Base-by-base conservation (phyloP, 1,139 yeast species). In the Nadsonia commutata region DNA sequence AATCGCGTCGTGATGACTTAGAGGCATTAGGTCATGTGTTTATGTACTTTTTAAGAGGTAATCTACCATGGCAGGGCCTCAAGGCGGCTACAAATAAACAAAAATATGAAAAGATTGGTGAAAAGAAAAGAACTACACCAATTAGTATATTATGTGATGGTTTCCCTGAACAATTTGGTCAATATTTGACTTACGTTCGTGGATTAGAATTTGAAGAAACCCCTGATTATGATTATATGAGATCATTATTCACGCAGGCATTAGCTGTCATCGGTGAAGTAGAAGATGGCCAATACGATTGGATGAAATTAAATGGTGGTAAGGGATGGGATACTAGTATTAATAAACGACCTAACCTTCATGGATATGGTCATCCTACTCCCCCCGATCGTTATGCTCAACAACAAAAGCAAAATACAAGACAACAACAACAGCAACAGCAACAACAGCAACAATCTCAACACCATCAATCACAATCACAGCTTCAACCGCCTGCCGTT, bases 61-160 rank as follows among this genome's bases (percentile, higher is more conserved):
- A 84, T 50, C 74, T 90, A 57, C 98, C 98, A 42, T 90, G 98
- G 98, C 98, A 90, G 67, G 97, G 98, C 22, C 72, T 90, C 52
- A 88, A 88, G 65, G 98, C 97, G n/a, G 94, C 95, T 51, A 86
- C 94, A 37, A 90, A 90, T 67, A 90, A 90, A 65, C 86, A 83
- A 59, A 90, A 90, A 64, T 90, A 90, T 63, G 97, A 90, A 64
- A 88, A 86, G 62, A 90, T 90, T 64, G 97, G 96, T 48, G 90
- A 84, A 57, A 88, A 88, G 64, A 88, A 88, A 65, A 84, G 86
- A 63, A 74, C 90, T 9, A 82, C 95, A 13, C 76, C 81, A 23
- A 80, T 90, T 38, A 71, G 71, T 46, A 86, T 83, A 42, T 67
- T 88, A 50, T 80, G 95, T 58, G 78, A 74, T 46, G 88, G 85